These are phyloP conservation scores for Scalesia atractyloides DNA, from an alignment of 129 eudicot genomes.

Conservation along the genomic window DNA sequence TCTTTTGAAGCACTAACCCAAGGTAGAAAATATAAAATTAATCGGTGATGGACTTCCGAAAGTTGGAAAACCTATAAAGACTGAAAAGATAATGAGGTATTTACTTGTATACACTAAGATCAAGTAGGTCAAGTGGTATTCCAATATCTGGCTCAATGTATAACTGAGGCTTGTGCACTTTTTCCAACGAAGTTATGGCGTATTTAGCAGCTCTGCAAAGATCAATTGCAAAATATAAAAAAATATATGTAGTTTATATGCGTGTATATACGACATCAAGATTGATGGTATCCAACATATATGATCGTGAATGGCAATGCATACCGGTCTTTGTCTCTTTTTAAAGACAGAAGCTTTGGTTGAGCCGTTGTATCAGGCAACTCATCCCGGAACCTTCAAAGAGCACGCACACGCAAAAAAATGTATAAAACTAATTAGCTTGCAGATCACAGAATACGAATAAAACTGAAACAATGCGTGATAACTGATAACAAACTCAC, in stretches of 20 bases:
- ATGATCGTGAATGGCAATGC: slow-evolving; percentile 13
- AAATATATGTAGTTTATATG: not conserved
- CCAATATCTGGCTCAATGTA: slow-evolving; percentile 89
- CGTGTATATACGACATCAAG: not conserved
- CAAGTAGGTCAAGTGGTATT: slow-evolving; percentile 89
- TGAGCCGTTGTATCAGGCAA: slow-evolving; percentile 84
- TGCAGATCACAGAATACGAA: not conserved
- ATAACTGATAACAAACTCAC: slow-evolving; percentile 47
- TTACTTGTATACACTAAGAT: slow-evolving; percentile 90
- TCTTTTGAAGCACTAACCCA: slow-evolving; percentile 64
- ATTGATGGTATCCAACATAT: not conserved
- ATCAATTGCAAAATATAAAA: slow-evolving; percentile 18
- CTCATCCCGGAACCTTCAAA: slow-evolving; percentile 89
- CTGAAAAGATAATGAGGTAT: slow-evolving; percentile 8
- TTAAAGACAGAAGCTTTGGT: slow-evolving; percentile 66
- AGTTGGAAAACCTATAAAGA: not conserved
- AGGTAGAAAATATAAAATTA: not conserved
- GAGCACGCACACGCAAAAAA: slow-evolving; percentile 16
- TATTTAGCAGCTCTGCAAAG: slow-evolving; percentile 65
- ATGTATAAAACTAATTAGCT: not conserved
- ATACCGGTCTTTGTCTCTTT: slow-evolving; percentile 82
- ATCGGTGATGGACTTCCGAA: not conserved
- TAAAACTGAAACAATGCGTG: not conserved
- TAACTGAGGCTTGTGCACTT: slow-evolving; percentile 77
- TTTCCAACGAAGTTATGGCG: slow-evolving; percentile 75